A percentile compares a stretch with the other conserved stretches of the same genome.
Conservation (phyloP, 2,329 filamentous ascomycete genomes). For the Colletotrichum sp. region DNA sequence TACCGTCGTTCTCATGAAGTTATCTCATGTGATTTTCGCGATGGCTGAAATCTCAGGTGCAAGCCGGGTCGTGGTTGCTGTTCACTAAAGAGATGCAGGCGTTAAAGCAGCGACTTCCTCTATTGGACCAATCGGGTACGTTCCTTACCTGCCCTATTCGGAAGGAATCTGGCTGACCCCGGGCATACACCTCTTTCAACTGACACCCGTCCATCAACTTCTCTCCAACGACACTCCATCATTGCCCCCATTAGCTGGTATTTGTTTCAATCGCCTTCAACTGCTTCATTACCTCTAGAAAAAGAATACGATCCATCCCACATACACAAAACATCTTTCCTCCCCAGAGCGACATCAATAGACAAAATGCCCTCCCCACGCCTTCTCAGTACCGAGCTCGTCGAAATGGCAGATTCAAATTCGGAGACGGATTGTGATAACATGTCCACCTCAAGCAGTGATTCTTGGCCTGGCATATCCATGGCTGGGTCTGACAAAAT, state of each 20-base stretch:
- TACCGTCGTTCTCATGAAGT: not conserved
- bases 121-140: not conserved
- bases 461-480: not conserved
- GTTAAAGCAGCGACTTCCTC: not conserved
- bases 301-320: not conserved
- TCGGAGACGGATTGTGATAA: not conserved
- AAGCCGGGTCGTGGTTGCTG: not conserved
- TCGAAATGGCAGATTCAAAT: not conserved
- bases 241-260: not conserved
- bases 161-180: not conserved
- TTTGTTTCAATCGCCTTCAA: not conserved
- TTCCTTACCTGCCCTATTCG: not conserved
- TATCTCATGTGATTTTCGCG: not conserved
- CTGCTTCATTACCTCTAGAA: not conserved
- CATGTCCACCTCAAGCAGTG: not conserved
- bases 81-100: accelerated
- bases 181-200: not conserved
- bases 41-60: not conserved
- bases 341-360: not conserved
- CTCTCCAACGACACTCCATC: not conserved
- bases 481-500: not conserved
- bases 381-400: not conserved
- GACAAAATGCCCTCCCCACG: not conserved
- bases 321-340: not conserved
- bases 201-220: not conserved